These are phyloP conservation scores for Papiliotrema terrestris DNA, from an alignment of 1,284 basidiomycete species.

Conservation along the genomic window DNA sequence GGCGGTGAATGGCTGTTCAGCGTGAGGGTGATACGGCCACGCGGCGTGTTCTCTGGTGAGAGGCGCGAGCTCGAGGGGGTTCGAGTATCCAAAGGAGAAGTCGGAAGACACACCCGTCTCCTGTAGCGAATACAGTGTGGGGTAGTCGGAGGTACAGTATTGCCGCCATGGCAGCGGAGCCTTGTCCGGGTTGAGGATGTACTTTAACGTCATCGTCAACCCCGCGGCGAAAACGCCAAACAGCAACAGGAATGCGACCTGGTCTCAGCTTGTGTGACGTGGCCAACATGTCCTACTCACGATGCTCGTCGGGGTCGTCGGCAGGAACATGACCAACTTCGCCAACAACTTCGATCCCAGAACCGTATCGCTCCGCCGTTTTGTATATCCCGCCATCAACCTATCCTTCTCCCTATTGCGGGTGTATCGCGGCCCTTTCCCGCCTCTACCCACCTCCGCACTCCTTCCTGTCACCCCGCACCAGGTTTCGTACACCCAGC, in stretches of 20 bases:
- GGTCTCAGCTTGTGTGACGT: background rate
- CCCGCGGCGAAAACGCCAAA: conserved; percentile 61
- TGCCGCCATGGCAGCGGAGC: conserved; percentile 88
- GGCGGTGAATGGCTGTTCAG: conserved; percentile 17
- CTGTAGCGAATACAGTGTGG: conserved; percentile 41
- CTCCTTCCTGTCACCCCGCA: background rate
- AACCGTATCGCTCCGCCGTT: conserved; percentile 8
- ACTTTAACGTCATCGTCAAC: conserved; percentile 70
- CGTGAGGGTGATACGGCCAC: conserved; percentile 36
- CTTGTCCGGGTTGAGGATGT: conserved; percentile 94
- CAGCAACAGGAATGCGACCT: conserved; percentile 58
- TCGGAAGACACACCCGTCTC: conserved; percentile 9
- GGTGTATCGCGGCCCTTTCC: background rate
- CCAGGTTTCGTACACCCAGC: conserved; percentile 15
- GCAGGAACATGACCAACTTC: conserved; percentile 16
- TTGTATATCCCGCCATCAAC: conserved; percentile 13
- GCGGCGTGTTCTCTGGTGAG: conserved; percentile 43
- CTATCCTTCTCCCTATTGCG: conserved; percentile 22
- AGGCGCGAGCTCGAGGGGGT: conserved; percentile 21
- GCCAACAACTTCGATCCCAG: conserved; percentile 22
- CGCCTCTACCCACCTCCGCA: background rate
- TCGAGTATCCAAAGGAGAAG: conserved; percentile 7
- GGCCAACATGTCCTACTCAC: conserved; percentile 14
- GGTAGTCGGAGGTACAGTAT: conserved; percentile 69
- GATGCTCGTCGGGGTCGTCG: conserved; percentile 24